Evolutionary conservation across 1,284 basidiomycete species (phyloP), one percentile per base, ranked within the genome.

Genomic region (Austroboletus niveus): DNA sequence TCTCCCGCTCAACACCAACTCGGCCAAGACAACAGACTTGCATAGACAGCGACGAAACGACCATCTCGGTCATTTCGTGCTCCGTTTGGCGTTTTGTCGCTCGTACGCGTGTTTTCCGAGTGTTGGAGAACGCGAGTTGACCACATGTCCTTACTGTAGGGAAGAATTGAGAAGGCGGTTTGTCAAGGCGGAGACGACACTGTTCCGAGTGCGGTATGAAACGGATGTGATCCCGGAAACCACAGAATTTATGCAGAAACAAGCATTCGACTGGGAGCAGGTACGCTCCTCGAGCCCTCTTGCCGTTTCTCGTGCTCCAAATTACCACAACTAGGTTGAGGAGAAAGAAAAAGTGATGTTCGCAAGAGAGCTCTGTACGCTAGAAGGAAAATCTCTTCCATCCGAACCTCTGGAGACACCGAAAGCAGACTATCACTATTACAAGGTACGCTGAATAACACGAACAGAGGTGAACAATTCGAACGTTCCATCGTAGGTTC

Each of bases 1-100:
- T 66, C 75, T 95, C 24, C 85, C 84, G 47, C 74, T 99, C 45
- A 76, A 80, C 49, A 77, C 77, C 45, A 87, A 84, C 55, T 80
- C 80, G 10, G 83, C 85, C 3, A 60, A 61, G 27, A 70, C 60
- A 9, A 67, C 72, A 29, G 73, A 82, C 51, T 57, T 76, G 49
- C 83, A 92, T 36, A 71, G 70, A 9, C 85, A 99, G 68, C 78
- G 97, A 55, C 80, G 80, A 66, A 87, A 81, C 60, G 97, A 99
- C 69, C 90, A 95, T 65, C 79, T 98, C 31, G 87, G 94, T 17
- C 97, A 99, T 74, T 99, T 94, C 73, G 93, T 99, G 3, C 77
- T 99, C 54, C 77, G 97, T 42, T 78, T 99, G 38, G 95, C 97
- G 2, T 99, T 99, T 71, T 97, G 94, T 72, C 84, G 93, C 52